These are phyloP conservation scores for Orychophragmus violaceus DNA, from an alignment of 345 rosid species.

Conservation along the genomic window DNA sequence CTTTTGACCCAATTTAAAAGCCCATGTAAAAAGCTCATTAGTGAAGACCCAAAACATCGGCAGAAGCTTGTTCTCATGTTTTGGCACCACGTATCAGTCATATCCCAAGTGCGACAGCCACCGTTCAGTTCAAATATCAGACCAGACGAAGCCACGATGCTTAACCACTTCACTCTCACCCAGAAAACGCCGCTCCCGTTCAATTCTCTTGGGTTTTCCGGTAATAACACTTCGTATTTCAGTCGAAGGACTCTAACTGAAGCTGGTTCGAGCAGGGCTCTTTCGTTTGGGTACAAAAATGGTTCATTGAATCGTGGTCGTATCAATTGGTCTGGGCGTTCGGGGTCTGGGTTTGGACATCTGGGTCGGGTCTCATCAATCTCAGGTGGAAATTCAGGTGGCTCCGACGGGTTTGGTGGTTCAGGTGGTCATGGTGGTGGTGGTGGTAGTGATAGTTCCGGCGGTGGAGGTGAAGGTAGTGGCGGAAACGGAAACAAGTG, in stretches of 20 bases:
- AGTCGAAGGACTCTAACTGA: constrained; percentile 13
- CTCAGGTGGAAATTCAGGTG: constrained; percentile 47
- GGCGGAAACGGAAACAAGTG: constrained; percentile 38
- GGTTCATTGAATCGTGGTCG: constrained; percentile 32
- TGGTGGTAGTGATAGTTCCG: constrained; percentile 33
- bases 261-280: constrained; percentile 24
- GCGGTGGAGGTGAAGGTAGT: constrained; percentile 26
- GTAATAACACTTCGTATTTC: constrained; percentile 21
- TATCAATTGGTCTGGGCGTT: constrained; percentile 20
- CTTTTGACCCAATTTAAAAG: no score
- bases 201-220: constrained; percentile 33
- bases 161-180: constrained; percentile 31
- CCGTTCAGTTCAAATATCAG: constrained; percentile 10
- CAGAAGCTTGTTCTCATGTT: neutral
- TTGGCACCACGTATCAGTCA: neutral
- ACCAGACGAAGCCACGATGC: constrained; percentile 23
- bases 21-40: neutral
- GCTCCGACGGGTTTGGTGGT: constrained; percentile 55
- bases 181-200: constrained; percentile 33
- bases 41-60: neutral
- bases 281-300: constrained; percentile 22
- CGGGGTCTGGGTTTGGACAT: constrained; percentile 26
- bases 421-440: constrained; percentile 32
- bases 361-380: constrained; percentile 44
- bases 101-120: neutral